Evolutionary conservation across 495 filamentous ascomycete genomes (phyloP), one percentile per base, ranked within the genome.

Genomic region (Apiosordaria backusii): DNA sequence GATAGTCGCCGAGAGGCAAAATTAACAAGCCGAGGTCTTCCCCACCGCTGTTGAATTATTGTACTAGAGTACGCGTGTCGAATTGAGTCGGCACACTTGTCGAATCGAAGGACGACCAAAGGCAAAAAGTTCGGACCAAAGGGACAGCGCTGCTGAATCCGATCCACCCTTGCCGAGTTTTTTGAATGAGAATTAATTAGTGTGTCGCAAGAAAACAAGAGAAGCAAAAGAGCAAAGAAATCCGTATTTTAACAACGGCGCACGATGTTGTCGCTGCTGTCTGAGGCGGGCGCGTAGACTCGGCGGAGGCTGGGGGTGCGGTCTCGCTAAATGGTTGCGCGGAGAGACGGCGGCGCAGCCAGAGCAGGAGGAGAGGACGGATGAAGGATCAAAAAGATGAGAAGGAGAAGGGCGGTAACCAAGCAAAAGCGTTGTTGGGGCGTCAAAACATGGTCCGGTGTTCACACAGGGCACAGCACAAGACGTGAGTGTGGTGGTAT

Each of bases 111-210:
- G 27, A 13, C 27, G 54, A 50, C 4, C 24, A 64, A 59, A 57
- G 62, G 18, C 40, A 66, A 40, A 57, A 15, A 15, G 10, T 45
- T 65, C 35, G 59, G 55, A 50, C 24, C 26, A 64, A 70, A 63
- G 64, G 72, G 71, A 75, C 75, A 77, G 75, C 75, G 59, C 75
- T 72, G 75, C 75, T 77, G 75, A 70, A 75, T 75, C 75, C 75
- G 68, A 59, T 61, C 57, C 54, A 63, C 40, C 61, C 50, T 25
- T 62, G 26, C 22, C 35, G 19, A 23, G 27, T 57, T 18, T 59
- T 45, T 1, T 45, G 35, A 45, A 45, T n/a, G 35, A 18, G 35
- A 45, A 45, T 45, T 45, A 45, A 45, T 50, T 26, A 54, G 24
- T 45, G 29, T 50, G 63, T 52, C 64, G 64, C 57, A 52, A 55